Base-by-base conservation (phyloP, 2,329 filamentous ascomycete genomes). In the Huntiella decipiens region DNA sequence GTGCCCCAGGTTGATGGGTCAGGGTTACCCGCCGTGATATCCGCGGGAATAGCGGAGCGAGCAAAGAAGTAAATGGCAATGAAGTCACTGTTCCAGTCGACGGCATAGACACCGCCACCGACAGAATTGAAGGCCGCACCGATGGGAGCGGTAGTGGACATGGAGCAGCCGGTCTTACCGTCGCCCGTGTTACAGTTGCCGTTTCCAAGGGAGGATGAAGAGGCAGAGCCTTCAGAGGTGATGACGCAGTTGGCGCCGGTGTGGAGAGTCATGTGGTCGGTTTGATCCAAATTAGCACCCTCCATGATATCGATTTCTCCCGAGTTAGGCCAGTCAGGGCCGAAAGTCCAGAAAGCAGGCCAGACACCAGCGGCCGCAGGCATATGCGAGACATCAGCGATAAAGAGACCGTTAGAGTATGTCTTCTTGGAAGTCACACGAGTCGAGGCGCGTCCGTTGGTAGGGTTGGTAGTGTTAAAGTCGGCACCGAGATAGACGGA, bases 31-130 rank as follows among this genome's bases (percentile, higher is more conserved):
- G 65, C 59, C 2, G 61, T 56, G 50, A 84, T 74, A 58, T 87
- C 77, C 3, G 60, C 54, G 1, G 82, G 83, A 49, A 87, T 73
- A 11, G 58, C 58, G 51, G 59, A 60, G 50, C 82, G 78, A 0
- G 77, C 67, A 62, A 93, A 95, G 69, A 84, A 88, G 74, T 77
- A 95, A 52, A 93, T 68, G 36, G 70, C 70, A 59, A 96, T 91
- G 51, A 67, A 67, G 0, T 70, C 58, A 28, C 70, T 68, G 2
- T 79, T 84, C 82, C 86, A 93, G 60, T 86, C 77, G 47, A 79
- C 73, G 32, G 75, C 80, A 55, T 81, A 86, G 39, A 86, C 67
- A 35, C 81, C 82, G 17, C 82, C 82, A 7, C 71, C 69, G 31
- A 62, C 69, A 17, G 63, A 63, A 61, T 91, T 91, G 66, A 92